Conservation (phyloP, 805 yeast species). For the Barnettozyma siamensis region DNA sequence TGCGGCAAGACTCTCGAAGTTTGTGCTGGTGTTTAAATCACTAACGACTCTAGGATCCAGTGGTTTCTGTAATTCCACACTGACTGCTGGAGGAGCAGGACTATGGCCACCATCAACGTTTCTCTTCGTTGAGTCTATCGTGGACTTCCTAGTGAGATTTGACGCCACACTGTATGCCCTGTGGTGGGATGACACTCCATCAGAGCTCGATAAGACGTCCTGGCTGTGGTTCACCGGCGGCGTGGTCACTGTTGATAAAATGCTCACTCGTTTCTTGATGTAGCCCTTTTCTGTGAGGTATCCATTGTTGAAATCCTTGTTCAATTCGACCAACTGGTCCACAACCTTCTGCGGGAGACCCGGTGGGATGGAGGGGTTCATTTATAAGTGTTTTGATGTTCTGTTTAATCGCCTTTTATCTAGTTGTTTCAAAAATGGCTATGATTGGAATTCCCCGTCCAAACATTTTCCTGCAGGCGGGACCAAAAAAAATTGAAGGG, state of each 20-base stretch:
- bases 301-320: slow-evolving; percentile 56
- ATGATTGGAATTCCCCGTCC: no score
- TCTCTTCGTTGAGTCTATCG: slow-evolving; percentile 24
- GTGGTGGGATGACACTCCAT: slow-evolving; percentile 13
- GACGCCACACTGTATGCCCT: slow-evolving; percentile 24
- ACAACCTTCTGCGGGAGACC: slow-evolving; percentile 16
- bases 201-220: slow-evolving; percentile 2
- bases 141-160: slow-evolving; percentile 24
- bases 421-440: no score
- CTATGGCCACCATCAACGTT: slow-evolving; percentile 16
- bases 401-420: no score
- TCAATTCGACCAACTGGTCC: slow-evolving; percentile 34
- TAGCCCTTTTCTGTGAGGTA: slow-evolving; percentile 72
- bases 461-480: no score
- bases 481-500: no score
- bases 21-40: slow-evolving; percentile 32
- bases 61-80: slow-evolving; percentile 32
- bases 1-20: slow-evolving; percentile 59
- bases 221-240: slow-evolving; percentile 8
- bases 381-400: neutral
- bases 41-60: slow-evolving; percentile 53
- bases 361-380: slow-evolving; percentile 22
- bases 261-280: slow-evolving; percentile 45
- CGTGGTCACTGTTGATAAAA: slow-evolving; percentile 22
- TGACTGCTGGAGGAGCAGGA: slow-evolving; percentile 28